These are phyloP conservation scores for Trichoderma gamsii DNA, from an alignment of 495 filamentous ascomycete genomes.

Conservation along the genomic window DNA sequence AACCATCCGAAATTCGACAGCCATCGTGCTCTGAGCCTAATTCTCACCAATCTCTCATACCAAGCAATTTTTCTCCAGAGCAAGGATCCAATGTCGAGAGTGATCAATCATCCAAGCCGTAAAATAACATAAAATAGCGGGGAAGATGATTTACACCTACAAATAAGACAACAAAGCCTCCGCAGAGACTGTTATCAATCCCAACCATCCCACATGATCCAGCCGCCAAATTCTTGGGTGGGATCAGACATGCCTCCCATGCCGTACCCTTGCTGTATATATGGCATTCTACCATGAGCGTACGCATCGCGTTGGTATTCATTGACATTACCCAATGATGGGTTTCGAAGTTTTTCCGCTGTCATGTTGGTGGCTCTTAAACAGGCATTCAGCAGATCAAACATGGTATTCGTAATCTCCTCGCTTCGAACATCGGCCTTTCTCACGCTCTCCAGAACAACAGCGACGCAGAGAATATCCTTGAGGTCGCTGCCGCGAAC, in stretches of 20 bases:
- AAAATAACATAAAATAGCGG: background rate
- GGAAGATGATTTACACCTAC: background rate
- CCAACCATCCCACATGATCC: conserved; percentile 15
- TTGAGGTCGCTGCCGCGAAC: conserved; percentile 29
- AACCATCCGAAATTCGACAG: background rate
- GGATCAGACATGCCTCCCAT: background rate
- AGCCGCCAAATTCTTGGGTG: background rate
- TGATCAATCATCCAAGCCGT: background rate
- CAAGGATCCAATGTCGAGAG: background rate
- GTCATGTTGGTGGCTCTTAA: conserved; percentile 8
- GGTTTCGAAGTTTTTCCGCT: background rate
- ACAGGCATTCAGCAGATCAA: conserved; percentile 15
- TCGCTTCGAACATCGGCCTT: conserved; percentile 24
- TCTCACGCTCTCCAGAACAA: conserved; percentile 29
- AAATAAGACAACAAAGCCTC: background rate
- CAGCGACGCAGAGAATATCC: conserved; percentile 30
- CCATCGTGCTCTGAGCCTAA: background rate
- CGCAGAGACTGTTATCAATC: background rate
- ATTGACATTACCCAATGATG: background rate
- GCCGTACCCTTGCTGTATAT: background rate
- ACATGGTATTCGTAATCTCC: conserved; percentile 22
- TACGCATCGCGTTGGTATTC: conserved; percentile 7
- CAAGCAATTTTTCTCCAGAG: background rate
- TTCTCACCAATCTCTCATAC: background rate
- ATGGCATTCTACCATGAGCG: background rate